Conservation (phyloP, 225 moss, liverwort and hornwort genomes). For the Bryoerythrophyllum caledonicum region DNA sequence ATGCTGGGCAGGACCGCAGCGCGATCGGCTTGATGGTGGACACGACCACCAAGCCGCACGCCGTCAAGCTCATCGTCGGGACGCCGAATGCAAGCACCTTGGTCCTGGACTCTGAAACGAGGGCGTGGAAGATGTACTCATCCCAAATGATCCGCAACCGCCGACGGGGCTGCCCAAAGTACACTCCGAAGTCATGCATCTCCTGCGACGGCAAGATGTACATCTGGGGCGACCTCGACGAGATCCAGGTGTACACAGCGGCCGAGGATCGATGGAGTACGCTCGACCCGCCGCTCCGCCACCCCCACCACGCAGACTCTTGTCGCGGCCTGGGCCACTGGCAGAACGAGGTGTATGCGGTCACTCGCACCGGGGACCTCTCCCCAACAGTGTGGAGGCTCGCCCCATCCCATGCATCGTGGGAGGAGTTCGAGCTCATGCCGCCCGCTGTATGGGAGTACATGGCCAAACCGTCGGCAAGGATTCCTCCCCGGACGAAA, state of each 20-base stretch:
- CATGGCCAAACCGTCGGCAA: too few relatives aligned
- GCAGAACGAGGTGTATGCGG: neutral
- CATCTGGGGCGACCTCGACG: neutral
- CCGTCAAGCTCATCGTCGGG: neutral
- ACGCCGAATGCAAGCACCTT: neutral
- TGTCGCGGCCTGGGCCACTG: neutral
- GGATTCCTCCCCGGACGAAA: too few relatives aligned
- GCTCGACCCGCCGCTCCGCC: neutral
- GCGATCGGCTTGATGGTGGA: neutral
- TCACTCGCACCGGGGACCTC: neutral
- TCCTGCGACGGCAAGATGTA: neutral
- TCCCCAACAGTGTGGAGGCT: constrained; percentile 2
- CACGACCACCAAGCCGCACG: neutral
- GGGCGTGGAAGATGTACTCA: neutral
- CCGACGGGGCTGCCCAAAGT: neutral
- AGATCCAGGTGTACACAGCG: neutral
- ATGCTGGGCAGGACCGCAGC: too few relatives aligned
- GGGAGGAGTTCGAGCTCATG: too few relatives aligned
- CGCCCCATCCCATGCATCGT: too few relatives aligned
- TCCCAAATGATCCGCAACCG: neutral
- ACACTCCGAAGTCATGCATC: neutral
- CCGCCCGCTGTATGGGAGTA: too few relatives aligned
- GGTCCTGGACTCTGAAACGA: neutral
- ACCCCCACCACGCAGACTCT: neutral
- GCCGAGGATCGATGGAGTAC: neutral